Percentiles rank a stretch among this genome's conserved stretches.
Conservation (phyloP, 2,329 filamentous ascomycete species). For the Verticillium nubilum region DNA sequence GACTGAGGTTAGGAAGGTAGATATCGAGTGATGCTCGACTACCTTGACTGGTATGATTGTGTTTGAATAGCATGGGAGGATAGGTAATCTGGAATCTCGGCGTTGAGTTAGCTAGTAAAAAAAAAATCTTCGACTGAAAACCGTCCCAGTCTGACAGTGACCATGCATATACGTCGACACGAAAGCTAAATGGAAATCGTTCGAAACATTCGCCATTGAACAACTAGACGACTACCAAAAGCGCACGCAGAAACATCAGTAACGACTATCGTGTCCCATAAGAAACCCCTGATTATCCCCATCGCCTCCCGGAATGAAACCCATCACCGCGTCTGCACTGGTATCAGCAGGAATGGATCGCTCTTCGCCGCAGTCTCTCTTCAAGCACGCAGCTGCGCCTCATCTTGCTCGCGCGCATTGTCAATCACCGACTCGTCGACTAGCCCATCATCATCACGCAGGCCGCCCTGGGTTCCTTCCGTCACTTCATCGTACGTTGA, state of each 20-base stretch:
- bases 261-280: neutral
- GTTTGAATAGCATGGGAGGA: no score
- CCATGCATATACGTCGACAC: no score
- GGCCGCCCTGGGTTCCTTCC: neutral
- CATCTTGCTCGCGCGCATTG: neutral
- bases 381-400: neutral
- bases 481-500: neutral
- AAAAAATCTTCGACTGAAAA: neutral
- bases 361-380: neutral
- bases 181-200: neutral
- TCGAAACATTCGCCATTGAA: neutral
- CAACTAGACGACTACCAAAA: neutral
- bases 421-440: neutral
- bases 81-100: neutral
- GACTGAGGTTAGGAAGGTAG: conserved; percentile 57
- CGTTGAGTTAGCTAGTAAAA: neutral
- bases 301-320: neutral
- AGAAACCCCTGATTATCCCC: neutral
- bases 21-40: conserved; percentile 38
- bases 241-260: neutral
- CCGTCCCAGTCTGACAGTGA: neutral
- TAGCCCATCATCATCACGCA: neutral
- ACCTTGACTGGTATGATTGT: neutral
- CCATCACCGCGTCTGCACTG: neutral
- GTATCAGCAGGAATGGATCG: neutral